Conservation (phyloP, 495 filamentous ascomycete species). For the Aspergillus asperescens region DNA sequence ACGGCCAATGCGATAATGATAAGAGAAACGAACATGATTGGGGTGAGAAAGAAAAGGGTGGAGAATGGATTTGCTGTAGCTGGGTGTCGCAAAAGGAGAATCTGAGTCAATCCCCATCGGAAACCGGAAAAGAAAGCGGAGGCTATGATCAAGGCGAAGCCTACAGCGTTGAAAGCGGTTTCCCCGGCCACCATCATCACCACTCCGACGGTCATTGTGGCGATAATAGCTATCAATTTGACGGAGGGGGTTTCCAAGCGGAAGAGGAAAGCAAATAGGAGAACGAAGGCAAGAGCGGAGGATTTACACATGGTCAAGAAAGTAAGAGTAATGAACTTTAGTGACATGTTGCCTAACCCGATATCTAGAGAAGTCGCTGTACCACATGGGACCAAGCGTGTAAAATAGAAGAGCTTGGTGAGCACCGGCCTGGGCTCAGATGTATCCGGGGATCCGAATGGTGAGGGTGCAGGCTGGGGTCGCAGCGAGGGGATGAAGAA, state of each 20-base stretch:
- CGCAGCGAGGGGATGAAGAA: slow-evolving; percentile 80
- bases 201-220: slow-evolving; percentile 89
- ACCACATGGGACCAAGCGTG: slow-evolving; percentile 88
- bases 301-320: slow-evolving; percentile 99
- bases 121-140: slow-evolving; percentile 95
- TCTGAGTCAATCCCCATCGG: slow-evolving; percentile 95
- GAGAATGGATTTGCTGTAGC: slow-evolving; percentile 96
- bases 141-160: slow-evolving; percentile 86
- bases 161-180: slow-evolving; percentile 80
- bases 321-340: slow-evolving; percentile 92
- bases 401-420: slow-evolving; percentile 86
- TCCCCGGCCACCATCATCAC: slow-evolving; percentile 99
- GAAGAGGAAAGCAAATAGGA: slow-evolving; percentile 93
- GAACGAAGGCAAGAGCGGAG: slow-evolving; percentile 87
- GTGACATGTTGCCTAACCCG: slow-evolving; percentile 89
- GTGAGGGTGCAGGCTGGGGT: slow-evolving; percentile 51
- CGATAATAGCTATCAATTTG: slow-evolving; percentile 79
- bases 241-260: slow-evolving; percentile 82
- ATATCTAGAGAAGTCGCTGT: slow-evolving; percentile 93
- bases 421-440: slow-evolving; percentile 63
- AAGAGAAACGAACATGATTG: slow-evolving; percentile 88
- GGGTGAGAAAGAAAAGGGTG: slow-evolving; percentile 93
- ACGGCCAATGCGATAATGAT: slow-evolving; percentile 76
- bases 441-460: slow-evolving; percentile 45
- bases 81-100: slow-evolving; percentile 87